Base-by-base conservation (phyloP, 176 grass and related monocot species). In the Bonia amplexicaulis region DNA sequence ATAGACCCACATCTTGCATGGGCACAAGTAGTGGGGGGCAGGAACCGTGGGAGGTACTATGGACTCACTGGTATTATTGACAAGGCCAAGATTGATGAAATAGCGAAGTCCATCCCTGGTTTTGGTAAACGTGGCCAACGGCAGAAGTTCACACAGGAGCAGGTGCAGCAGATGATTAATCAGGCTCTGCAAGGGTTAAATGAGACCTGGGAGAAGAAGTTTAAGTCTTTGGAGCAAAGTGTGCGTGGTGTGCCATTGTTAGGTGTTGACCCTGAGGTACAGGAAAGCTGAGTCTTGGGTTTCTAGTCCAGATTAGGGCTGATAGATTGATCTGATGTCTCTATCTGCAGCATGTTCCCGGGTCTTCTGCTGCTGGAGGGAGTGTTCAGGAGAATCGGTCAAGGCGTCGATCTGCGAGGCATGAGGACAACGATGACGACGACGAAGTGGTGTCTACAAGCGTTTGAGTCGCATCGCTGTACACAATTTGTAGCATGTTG, bases 151-250 rank as follows among this genome's bases (percentile, higher is more conserved):
- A 74, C 85, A 1, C 85, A 87, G 69, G 85, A 80, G 33, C 77
- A 74, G 58, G 81, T 74, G 57, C 81, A 83, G 44, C 81, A 83
- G 69, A 74, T 84, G 81, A 84, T 84, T 62, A 74, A 74, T 74
- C 81, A 84, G 44, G 81, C 81, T 19, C 29, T 84, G 70, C 81
- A 65, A 62, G 70, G 81, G 69, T 66, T 87, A 66, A 87, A 81
- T 66, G 57, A 87, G 66, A 74, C 85, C 37, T 87, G 85, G 85
- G 85, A 87, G 85, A 52, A 80, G 23, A 87, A 81, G 77, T 87
- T 87, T 54, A 65, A 87, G 5, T 87, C 85, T 35, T 53, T 87
- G 77, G 85, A 87, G 59, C 33, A 81, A 74, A 81, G 44, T 66
- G 16, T 87, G 22, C 33, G 44, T 16, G 58, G 57, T 33, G 69